Conservation (phyloP, 108 stramenopile species). For the Stephanodiscus minutulus region DNA sequence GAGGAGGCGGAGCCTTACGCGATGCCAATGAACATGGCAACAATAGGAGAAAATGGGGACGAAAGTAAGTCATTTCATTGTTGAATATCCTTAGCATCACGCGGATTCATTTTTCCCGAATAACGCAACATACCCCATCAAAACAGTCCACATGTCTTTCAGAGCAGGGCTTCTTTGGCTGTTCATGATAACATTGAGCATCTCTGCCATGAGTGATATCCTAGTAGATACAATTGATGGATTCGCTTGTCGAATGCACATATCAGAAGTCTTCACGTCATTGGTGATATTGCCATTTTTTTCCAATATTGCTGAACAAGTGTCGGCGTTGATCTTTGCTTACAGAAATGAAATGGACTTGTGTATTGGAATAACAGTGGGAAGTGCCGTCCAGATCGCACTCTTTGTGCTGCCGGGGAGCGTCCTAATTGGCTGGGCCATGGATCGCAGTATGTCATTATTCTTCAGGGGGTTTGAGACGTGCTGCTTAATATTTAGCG, state of each 20-base stretch:
- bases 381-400: slow-evolving; percentile 94
- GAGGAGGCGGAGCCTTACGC: slow-evolving; percentile 24
- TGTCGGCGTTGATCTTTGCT: slow-evolving; percentile 91
- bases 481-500: slow-evolving; percentile 77
- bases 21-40: slow-evolving; percentile 13
- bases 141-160: slow-evolving; percentile 67
- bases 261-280: slow-evolving; percentile 93
- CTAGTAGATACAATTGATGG: slow-evolving; percentile 95
- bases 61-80: slow-evolving; percentile 19
- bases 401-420: slow-evolving; percentile 94
- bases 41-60: slow-evolving; percentile 15
- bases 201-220: slow-evolving; percentile 91
- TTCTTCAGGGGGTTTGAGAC: slow-evolving; percentile 91
- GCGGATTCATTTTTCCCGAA: not conserved
- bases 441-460: slow-evolving; percentile 86
- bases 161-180: slow-evolving; percentile 87
- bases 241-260: slow-evolving; percentile 72
- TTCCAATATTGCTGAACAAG: slow-evolving; percentile 98
- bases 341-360: slow-evolving; percentile 97
- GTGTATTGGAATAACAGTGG: slow-evolving; percentile 94
- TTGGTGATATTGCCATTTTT: slow-evolving; percentile 96
- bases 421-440: slow-evolving; percentile 89
- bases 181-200: slow-evolving; percentile 83
- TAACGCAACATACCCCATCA: not conserved
- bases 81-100: not conserved